Evolutionary conservation across 148 eudicot genomes (phyloP).

Genomic region (Fagopyrum homotropicum): DNA sequence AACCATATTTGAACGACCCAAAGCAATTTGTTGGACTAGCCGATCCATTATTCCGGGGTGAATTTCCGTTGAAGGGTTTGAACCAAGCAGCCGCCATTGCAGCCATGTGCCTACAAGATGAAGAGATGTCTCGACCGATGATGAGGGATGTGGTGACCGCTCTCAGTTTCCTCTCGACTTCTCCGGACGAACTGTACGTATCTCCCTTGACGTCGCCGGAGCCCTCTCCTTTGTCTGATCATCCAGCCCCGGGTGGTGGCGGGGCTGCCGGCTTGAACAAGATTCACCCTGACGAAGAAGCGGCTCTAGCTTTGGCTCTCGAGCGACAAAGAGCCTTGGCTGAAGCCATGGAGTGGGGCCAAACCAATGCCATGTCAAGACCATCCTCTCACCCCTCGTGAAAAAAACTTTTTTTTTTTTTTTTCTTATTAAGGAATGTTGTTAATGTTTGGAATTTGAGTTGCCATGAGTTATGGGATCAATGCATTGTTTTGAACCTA

Average conservation of each 20-base stretch:
- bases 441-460: no score
- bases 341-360: conserved; percentile 82
- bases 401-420: no score
- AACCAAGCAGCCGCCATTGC: conserved; percentile 72
- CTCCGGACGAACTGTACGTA: background rate
- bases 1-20: conserved; percentile 52
- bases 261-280: background rate
- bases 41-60: conserved; percentile 49
- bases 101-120: conserved; percentile 80
- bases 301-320: conserved; percentile 7
- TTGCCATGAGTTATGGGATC: no score
- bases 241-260: background rate
- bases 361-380: conserved; percentile 11
- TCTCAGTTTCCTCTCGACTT: conserved; percentile 40
- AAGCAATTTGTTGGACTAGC: conserved; percentile 40
- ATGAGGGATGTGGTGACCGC: conserved; percentile 77
- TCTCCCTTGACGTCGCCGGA: conserved; percentile 19
- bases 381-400: no score
- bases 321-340: conserved; percentile 60
- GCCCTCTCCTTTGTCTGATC: conserved; percentile 21
- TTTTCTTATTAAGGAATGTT: no score
- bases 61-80: conserved; percentile 45
- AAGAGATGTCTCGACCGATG: conserved; percentile 52
- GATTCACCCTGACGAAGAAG: conserved; percentile 15
- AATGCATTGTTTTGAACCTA: no score